These are phyloP conservation scores for Murraya koenigii DNA, from an alignment of 345 rosid species.

Conservation along the genomic window DNA sequence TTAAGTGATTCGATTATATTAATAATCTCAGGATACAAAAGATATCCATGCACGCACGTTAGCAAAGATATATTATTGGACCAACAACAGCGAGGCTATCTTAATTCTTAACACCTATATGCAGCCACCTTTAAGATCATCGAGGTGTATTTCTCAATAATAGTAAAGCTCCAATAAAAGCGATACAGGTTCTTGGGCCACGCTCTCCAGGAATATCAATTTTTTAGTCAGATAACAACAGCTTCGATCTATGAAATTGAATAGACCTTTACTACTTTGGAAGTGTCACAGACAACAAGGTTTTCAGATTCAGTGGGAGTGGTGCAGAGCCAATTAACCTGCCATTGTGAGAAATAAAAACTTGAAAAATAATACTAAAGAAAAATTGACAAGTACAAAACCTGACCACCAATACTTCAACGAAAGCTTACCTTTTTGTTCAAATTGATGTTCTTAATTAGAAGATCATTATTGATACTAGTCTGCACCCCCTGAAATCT, in stretches of 20 bases:
- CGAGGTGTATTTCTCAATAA: background rate
- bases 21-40: background rate
- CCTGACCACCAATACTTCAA: background rate
- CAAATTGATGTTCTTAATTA: constrained; percentile 55
- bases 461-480: constrained; percentile 31
- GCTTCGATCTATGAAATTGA: constrained; percentile 37
- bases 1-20: background rate
- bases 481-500: constrained; percentile 36
- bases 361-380: too few species aligned
- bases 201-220: background rate
- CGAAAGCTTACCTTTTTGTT: constrained; percentile 54
- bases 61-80: background rate
- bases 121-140: background rate
- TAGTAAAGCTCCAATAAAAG: background rate
- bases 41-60: too few species aligned
- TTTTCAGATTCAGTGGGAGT: constrained; percentile 71
- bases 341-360: constrained; percentile 20
- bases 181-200: background rate
- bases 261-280: constrained; percentile 81
- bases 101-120: too few species aligned
- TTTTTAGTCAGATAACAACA: background rate
- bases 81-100: background rate
- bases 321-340: constrained; percentile 98
- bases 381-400: background rate
- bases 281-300: constrained; percentile 85